Evolutionary conservation across 345 rosid genomes (phyloP), one percentile per base, ranked within the genome.

Genomic region (Lenwebbia sp.): DNA sequence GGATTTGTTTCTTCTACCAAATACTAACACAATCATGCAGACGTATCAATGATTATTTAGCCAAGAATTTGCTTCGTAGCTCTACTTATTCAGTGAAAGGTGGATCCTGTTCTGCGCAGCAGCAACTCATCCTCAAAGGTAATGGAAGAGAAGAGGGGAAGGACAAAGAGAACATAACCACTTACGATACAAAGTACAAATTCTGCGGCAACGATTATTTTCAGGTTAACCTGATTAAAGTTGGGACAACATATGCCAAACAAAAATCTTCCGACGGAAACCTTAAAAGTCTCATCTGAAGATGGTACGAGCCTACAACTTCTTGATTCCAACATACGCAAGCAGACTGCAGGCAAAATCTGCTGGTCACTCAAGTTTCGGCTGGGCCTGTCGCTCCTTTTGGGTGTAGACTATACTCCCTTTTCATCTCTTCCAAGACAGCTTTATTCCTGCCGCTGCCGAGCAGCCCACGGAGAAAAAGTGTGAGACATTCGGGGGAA

Each of bases 341-440:
- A 62, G 75, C 30, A 25, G 65, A 57, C 17, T 58, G 65, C 13
- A 62, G 75, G 41, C 75, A 62, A 62, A 62, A 1, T 62, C 22
- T 1, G 14, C 52, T 7, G 49, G 58, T 56, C 74, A 52, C 83
- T 87, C 47, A 89, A 82, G 85, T 37, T 87, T 70, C 87, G 53
- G 84, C 85, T 26, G 92, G 84, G 54, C 87, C 84, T 87, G 92
- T 91, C 23, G 85, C 89, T 86, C 88, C 89, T 88, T 92, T 94
- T 91, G 95, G 92, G 87, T 92, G 93, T 75, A 91, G 92, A 92
- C 85, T 88, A 90, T 97, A 97, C 65, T 90, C 95, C 88, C 57
- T 94, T 92, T 97, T 97, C 99, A 97, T 94, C 84, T 96, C 94
- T 89, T 96, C 98, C 92, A 97, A 88, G 83, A 97, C 93, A 12